These are phyloP conservation scores for Salix purpurea DNA, from an alignment of 345 rosid genomes.

Conservation along the genomic window DNA sequence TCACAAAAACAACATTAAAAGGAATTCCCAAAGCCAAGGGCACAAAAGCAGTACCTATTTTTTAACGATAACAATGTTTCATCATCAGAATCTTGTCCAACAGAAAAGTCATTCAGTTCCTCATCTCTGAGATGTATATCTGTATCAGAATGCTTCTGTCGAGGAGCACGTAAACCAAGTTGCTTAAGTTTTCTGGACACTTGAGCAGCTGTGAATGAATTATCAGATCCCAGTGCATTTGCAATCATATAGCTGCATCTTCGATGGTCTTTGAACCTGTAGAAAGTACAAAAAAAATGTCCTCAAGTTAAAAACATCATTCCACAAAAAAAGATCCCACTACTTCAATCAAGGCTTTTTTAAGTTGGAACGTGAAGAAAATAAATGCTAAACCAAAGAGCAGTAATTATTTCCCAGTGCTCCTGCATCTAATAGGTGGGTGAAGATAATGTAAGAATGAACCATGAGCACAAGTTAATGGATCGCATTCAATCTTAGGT, in stretches of 20 bases:
- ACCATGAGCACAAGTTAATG: not conserved
- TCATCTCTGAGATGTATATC: constrained; percentile 48
- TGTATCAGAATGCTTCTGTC: constrained; percentile 36
- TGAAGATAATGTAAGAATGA: not conserved
- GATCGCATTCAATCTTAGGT: not conserved
- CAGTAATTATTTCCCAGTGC: not conserved
- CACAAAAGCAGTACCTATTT: constrained; percentile 43
- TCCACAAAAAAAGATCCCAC: not conserved
- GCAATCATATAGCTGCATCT: constrained; percentile 79
- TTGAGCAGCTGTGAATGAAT: constrained; percentile 60
- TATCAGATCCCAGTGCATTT: constrained; percentile 58
- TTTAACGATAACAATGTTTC: constrained; percentile 63
- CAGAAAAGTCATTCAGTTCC: constrained; percentile 32
- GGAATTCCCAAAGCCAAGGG: not conserved
- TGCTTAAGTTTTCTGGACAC: constrained; percentile 76
- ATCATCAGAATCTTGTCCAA: constrained; percentile 40
- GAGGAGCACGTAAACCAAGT: constrained; percentile 59
- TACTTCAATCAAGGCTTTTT: not conserved
- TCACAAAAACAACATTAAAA: not conserved
- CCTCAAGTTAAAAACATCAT: constrained; percentile 5
- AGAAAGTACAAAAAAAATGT: not conserved
- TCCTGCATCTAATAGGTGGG: not conserved
- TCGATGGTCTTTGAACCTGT: constrained; percentile 72
- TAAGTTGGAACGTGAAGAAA: not conserved
- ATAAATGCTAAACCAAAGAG: not conserved